phyloP scores from a whole-genome alignment of 345 rosid species.

The Cochlearia excelsa region DNA sequence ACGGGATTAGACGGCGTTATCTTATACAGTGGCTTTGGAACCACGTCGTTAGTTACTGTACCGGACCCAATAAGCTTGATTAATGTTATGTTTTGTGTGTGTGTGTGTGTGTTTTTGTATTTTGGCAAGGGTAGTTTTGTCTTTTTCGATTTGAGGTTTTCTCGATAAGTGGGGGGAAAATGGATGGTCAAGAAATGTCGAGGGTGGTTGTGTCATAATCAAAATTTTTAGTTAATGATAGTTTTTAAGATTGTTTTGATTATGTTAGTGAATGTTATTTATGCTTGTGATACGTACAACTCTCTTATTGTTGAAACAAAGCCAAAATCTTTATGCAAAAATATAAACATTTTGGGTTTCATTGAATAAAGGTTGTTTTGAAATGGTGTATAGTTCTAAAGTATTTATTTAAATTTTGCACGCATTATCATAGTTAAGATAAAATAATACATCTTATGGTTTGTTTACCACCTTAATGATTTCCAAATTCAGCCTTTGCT shows the following conservation, averaged over 20 bases:
- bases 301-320: too few relatives aligned
- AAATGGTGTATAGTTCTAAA: too few relatives aligned
- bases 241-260: conserved; percentile 6
- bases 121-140: conserved; percentile 19
- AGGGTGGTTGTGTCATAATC: conserved; percentile 13
- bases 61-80: conserved; percentile 93
- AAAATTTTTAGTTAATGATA: conserved; percentile 17
- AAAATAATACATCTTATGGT: too few relatives aligned
- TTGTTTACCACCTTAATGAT: too few relatives aligned
- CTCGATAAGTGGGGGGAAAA: not conserved
- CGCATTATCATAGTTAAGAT: too few relatives aligned
- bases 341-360: too few relatives aligned
- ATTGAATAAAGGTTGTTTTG: too few relatives aligned
- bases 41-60: conserved; percentile 70
- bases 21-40: conserved; percentile 98
- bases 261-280: too few relatives aligned
- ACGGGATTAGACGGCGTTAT: conserved; percentile 78
- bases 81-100: conserved; percentile 32
- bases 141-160: conserved; percentile 1
- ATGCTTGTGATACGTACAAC: too few relatives aligned
- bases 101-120: not conserved
- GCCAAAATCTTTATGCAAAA: too few relatives aligned
- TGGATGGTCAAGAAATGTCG: not conserved
- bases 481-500: too few relatives aligned
- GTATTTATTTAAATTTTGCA: too few relatives aligned